Conservation (phyloP, 208 protist species). For the Crithidia fasciculata region DNA sequence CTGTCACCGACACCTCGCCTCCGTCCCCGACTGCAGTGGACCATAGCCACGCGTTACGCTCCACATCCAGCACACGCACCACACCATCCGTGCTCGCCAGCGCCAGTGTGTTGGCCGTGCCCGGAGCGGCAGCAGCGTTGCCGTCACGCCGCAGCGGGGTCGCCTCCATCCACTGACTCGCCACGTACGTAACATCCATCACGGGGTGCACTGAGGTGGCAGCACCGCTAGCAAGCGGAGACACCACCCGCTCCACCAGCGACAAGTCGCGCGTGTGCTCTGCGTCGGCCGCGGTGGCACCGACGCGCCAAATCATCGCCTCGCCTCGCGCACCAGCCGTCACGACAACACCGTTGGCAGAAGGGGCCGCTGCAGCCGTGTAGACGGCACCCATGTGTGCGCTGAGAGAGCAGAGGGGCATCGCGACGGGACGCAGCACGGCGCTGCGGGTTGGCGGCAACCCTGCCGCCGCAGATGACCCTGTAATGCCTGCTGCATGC, state of each 20-base stretch:
- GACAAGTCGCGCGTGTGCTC: constrained; percentile 18
- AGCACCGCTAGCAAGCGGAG: background rate
- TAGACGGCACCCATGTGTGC: constrained; percentile 68
- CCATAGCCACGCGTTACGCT: constrained; percentile 34
- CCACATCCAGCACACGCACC: constrained; percentile 46
- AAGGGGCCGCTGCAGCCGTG: constrained; percentile 19
- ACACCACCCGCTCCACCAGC: constrained; percentile 33
- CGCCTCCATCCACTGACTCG: constrained; percentile 30
- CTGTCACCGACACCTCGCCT: constrained; percentile 37
- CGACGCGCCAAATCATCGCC: constrained; percentile 58
- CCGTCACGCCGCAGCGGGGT: background rate
- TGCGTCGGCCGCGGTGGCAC: background rate
- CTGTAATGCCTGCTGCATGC: no score
- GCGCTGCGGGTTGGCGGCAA: background rate
- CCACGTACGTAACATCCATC: constrained; percentile 20
- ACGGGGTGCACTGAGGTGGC: constrained; percentile 11
- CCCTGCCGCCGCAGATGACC: background rate
- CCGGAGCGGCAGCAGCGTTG: background rate
- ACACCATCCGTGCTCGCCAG: constrained; percentile 59
- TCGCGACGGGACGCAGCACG: constrained; percentile 42
- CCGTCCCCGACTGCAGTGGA: constrained; percentile 7
- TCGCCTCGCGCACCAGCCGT: constrained; percentile 66
- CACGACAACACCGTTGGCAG: constrained; percentile 39
- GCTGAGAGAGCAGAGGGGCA: constrained; percentile 32
- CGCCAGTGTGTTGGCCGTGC: constrained; percentile 17